Base-by-base conservation (phyloP, 371 early-diverging fungal species). In the Apophysomyces elegans region DNA sequence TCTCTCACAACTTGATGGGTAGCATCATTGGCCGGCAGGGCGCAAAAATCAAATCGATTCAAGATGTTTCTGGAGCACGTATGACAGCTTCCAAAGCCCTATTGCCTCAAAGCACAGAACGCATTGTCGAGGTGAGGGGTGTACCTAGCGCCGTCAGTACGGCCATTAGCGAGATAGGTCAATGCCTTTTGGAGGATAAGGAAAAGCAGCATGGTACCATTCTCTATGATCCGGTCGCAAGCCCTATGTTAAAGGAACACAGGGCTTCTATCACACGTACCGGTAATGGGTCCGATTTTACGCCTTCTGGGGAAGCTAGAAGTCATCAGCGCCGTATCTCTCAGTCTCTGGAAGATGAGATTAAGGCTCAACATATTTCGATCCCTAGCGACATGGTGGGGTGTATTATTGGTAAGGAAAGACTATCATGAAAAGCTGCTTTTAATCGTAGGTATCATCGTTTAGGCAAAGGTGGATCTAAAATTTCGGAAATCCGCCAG, bases 351-450 rank as follows among this genome's bases (percentile, higher is more conserved):
- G 64, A 78, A 63, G 71, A 72, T n/a, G 75, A 78, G 59, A 68
- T 87, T 58, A 82, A 84, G 65, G 90, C 90, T 36, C 94, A 93
- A 77, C 88, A 94, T 71, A 93, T 97, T 64, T 90, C 87, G 56
- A 93, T 96, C 64, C 95, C 97, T 7, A 86, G 86, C 63, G 95
- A 95, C 73, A 91, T 95, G 92, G 96, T 96, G 50, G 97, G 97
- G 35, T 92, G 94, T 69, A 91, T 97, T 66, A 97, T 97, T 69
- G 97, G 97, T 69, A 67, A 71, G 57, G 16, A 47, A n/a, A 47
- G n/a, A 43, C 16, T 16, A 43, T 2, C 12, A 18, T 1, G 12
- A 38, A 21, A 5, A 21, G n/a, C 7, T 41, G 3, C 1, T 41
- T 41, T 11, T 41, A 41, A 26, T 26, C 26, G 26, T 41, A 41